These are phyloP conservation scores for Symbiodinium pilosum DNA, from an alignment of 73 alveolate genomes.

Conservation along the genomic window DNA sequence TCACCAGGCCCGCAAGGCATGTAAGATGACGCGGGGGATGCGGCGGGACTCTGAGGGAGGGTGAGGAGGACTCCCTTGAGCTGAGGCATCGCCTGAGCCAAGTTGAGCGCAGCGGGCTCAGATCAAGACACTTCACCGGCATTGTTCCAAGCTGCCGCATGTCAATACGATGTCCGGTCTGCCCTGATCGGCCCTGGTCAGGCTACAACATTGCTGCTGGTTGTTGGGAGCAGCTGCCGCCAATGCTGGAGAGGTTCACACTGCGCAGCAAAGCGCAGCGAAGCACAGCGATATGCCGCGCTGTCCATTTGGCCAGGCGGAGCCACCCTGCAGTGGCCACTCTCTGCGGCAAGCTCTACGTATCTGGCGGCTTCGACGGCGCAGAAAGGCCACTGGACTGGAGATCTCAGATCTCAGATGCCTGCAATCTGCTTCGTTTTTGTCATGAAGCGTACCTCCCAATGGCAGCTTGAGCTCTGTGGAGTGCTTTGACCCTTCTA, in stretches of 20 bases:
- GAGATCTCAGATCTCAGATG: no score
- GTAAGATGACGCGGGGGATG: no score
- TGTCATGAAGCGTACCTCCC: background rate
- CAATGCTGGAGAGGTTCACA: slow-evolving; percentile 78
- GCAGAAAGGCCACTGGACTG: slow-evolving; percentile 74
- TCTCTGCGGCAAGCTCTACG: slow-evolving; percentile 56
- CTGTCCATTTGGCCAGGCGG: slow-evolving; percentile 32
- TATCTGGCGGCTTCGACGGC: slow-evolving; percentile 76
- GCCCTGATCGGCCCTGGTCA: background rate
- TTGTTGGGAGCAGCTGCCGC: slow-evolving; percentile 73
- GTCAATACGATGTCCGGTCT: no score
- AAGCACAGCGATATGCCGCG: no score
- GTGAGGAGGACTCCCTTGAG: no score
- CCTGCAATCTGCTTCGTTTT: background rate
- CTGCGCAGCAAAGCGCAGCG: no score
- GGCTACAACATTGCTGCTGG: slow-evolving; percentile 79
- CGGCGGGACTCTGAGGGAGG: no score
- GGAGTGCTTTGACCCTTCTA: slow-evolving; percentile 73
- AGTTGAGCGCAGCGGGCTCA: slow-evolving; percentile 36
- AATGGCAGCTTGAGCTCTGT: slow-evolving; percentile 49
- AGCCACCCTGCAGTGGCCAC: slow-evolving; percentile 87
- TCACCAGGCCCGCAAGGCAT: no score
- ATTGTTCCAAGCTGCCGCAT: no score
- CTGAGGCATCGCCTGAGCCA: slow-evolving; percentile 75
- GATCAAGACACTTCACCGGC: no score